Evolutionary conservation across 768 basidiomycete species (phyloP), one percentile per base, ranked within the genome.

Genomic region (Leccinum imitatum): DNA sequence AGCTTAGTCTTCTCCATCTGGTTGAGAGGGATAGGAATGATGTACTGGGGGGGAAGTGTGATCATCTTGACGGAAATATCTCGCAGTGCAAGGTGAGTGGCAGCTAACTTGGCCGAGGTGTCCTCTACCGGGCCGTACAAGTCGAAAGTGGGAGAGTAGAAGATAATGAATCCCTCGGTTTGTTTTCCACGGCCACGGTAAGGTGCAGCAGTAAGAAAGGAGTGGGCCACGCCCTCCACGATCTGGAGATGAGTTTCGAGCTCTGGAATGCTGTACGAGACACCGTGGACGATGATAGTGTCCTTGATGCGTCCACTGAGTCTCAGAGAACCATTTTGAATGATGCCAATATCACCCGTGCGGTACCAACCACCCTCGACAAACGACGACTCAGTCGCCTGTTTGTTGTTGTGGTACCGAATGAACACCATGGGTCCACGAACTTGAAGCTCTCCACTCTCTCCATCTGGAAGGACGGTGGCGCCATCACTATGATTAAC

Each of bases 241-340:
- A 17, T 35, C 31, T 52, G 51, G 10, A 52, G 31, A 52, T 52
- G 51, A 13, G 51, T 52, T 25, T 52, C 51, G 11, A 52, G 51
- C 31, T 52, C 51, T 6, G 31, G 51, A 52, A 35, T 6, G 9
- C 51, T 25, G 27, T 52, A 52, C 4, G 51, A 52, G 13, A 52
- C 51, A 52, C 51, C 51, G 9, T 78, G 77, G 57, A 78, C 73
- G 59, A 77, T 78, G 59, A 79, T 61, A n/a, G 68, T 72, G 19
- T 77, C 76, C 61, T 78, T 78, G 61, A 77, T 74, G 50, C 78
- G 71, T 10, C 77, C 76, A 55, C 73, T 66, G 31, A 79, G 66
- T 50, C 74, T 67, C 53, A 79, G 63, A 23, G 67, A 64, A 13
- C 72, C 71, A 13, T 69, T 62, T 54, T 65, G 54, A 13, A 80